Conservation (phyloP, 192 early-diverging fungal genomes). For the Backusella sp. region DNA sequence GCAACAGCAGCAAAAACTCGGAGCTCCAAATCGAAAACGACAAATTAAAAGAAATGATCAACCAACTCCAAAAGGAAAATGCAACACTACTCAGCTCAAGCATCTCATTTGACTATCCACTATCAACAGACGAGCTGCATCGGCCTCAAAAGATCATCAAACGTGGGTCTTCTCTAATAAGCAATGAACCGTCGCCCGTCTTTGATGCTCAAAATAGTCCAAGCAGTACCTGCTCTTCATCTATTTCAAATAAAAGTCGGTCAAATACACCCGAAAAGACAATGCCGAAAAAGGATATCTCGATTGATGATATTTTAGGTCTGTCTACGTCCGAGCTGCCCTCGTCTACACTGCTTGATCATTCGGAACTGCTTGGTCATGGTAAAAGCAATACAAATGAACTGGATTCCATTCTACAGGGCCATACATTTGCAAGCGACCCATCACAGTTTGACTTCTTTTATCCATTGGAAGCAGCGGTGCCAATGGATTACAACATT, state of each 20-base stretch:
- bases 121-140: background rate
- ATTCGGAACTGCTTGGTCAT: background rate
- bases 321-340: background rate
- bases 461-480: background rate
- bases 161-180: background rate
- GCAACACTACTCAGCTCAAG: background rate
- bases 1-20: background rate
- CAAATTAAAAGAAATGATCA: background rate
- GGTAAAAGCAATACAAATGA: background rate
- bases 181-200: background rate
- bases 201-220: background rate
- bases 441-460: background rate
- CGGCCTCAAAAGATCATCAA: background rate
- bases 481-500: background rate
- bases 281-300: background rate
- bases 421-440: background rate
- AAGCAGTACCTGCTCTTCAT: background rate
- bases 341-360: background rate
- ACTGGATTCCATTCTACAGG: background rate
- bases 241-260: background rate
- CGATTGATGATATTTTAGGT: background rate
- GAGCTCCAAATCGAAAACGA: background rate
- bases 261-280: slow-evolving; percentile 1
- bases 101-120: background rate
- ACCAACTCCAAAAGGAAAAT: slow-evolving; percentile 4